phyloP scores from a whole-genome alignment of 176 grass and related monocot species.

The Rhynchospora breviuscula region DNA sequence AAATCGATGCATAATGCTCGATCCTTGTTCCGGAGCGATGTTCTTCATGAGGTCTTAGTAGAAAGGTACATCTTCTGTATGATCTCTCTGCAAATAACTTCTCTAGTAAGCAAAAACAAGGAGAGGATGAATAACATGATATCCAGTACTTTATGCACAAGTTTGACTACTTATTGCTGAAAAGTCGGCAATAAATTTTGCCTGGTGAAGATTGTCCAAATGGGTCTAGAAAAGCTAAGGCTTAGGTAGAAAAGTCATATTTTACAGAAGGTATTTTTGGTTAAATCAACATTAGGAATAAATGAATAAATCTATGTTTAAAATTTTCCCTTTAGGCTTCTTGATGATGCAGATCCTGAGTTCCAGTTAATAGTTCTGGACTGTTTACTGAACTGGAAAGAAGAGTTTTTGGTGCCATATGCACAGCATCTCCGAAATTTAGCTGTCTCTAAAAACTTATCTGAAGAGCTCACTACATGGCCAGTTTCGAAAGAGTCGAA shows the following conservation, averaged over 20 bases:
- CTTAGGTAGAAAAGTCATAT: neutral
- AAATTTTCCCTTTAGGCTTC: conserved; percentile 49
- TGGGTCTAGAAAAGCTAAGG: conserved; percentile 2
- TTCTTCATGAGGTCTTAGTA: conserved; percentile 66
- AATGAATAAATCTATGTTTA: neutral
- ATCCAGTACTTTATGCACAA: neutral
- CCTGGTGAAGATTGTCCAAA: neutral
- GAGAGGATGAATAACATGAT: neutral
- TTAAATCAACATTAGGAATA: neutral
- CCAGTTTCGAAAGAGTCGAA: conserved; percentile 62
- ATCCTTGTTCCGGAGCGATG: conserved; percentile 67
- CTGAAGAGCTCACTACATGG: conserved; percentile 93
- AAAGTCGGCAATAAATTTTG: neutral
- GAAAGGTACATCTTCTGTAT: conserved; percentile 46
- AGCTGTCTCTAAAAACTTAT: conserved; percentile 54
- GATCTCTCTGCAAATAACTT: neutral
- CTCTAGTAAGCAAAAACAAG: neutral
- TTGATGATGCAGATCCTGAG: conserved; percentile 77
- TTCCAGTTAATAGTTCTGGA: conserved; percentile 79
- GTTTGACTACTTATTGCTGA: neutral
- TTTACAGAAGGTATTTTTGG: conserved; percentile 10
- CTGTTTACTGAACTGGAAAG: conserved; percentile 87
- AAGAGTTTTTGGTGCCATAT: conserved; percentile 61
- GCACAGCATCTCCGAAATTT: conserved; percentile 64
- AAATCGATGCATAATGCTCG: conserved; percentile 68